These are phyloP conservation scores for Dendrobium officinale DNA, from an alignment of 106 monocot species.

Conservation along the genomic window DNA sequence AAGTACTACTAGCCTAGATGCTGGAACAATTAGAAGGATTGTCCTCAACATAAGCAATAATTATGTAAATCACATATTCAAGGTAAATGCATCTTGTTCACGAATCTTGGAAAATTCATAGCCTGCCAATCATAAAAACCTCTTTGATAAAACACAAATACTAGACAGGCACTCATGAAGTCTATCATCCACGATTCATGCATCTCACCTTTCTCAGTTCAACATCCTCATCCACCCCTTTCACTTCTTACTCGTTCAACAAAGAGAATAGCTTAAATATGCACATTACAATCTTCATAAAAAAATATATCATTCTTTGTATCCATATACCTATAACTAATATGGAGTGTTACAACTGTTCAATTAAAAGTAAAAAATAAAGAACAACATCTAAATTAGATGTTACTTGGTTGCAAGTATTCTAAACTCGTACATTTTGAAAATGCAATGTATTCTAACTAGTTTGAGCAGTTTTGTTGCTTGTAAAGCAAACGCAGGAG, in stretches of 20 bases:
- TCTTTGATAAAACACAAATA: not conserved
- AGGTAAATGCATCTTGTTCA: not conserved
- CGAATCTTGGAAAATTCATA: not conserved
- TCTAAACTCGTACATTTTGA: not conserved
- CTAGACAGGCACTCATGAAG: not conserved
- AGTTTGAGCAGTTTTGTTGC: not conserved
- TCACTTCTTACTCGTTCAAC: not conserved
- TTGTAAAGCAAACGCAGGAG: not conserved
- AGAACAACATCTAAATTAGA: not conserved
- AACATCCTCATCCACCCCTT: not conserved
- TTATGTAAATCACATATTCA: not conserved
- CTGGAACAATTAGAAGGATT: not conserved
- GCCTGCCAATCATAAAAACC: not conserved
- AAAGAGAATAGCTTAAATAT: not conserved
- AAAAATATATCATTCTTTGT: not conserved
- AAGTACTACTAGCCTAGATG: not conserved
- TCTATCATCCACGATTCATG: not conserved
- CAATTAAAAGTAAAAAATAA: not conserved
- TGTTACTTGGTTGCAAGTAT: not conserved
- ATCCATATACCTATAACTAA: not conserved
- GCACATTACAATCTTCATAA: not conserved
- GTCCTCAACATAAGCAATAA: not conserved
- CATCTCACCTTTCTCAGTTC: not conserved
- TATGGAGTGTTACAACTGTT: not conserved
- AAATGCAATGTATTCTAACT: not conserved